Evolutionary conservation across 2,329 filamentous ascomycete species (phyloP), one percentile per base, ranked within the genome.

Genomic region (Colletotrichum camelliae): DNA sequence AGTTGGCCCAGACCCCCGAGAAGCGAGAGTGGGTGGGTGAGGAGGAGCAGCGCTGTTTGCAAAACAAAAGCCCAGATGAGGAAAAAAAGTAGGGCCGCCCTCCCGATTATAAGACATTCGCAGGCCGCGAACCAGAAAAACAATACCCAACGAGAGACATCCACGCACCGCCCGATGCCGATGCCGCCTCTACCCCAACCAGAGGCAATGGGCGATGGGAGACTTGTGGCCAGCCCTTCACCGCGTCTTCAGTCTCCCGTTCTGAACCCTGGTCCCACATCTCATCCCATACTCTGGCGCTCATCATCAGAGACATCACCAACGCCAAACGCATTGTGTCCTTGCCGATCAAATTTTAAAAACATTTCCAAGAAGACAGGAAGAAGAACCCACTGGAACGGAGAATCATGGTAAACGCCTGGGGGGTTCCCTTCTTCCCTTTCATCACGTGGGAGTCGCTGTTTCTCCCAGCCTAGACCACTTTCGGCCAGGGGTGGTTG

Each of bases 251-350:
- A 69, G 70, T 60, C 33, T 74, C 35, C 69, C 74, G 70, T 65
- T 52, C 64, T 65, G 74, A 76, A 74, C 70, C 74, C 70, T 43
- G n/a, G 74, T 58, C 31, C 39, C 72, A 48, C 62, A 21, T 39
- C 43, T 37, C 62, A 35, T 61, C 52, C 69, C 73, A 73, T 48
- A 55, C 62, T 68, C 67, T 68, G 62, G 57, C 70, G 57, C 43
- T 35, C 57, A 64, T 60, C 70, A 69, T 74, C 58, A 74, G 73
- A 76, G 74, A 76, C 74, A 76, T 64, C 74, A 68, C 64, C 74
- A 76, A 74, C 57, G 74, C 74, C 74, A 74, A 76, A 76, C 70
- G 65, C 74, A 74, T 76, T 74, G 74, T 76, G 27, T 71, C 52
- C 48, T 66, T 74, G 70, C 74, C 74, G 74, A 76, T 76, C 74